Conservation (phyloP, 2,329 filamentous ascomycete species). For the Fusarium torulosum region DNA sequence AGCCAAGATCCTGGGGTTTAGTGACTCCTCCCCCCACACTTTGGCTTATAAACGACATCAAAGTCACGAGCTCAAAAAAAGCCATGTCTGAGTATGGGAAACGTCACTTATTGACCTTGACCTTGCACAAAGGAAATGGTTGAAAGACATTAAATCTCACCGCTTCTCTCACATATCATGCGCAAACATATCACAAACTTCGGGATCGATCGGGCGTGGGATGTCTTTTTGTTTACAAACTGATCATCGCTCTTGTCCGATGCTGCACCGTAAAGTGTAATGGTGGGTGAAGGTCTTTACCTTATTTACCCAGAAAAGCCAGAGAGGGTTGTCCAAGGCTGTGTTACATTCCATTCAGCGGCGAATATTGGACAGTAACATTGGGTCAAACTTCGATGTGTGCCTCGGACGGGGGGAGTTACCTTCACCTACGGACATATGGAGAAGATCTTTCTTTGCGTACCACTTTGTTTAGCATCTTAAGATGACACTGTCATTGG, state of each 20-base stretch:
- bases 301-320: slow-evolving; percentile 23
- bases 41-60: slow-evolving; percentile 7
- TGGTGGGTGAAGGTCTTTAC: slow-evolving; percentile 36
- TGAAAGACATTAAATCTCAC: slow-evolving; percentile 20
- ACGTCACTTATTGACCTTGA: not conserved
- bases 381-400: slow-evolving; percentile 10
- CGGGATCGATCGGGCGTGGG: slow-evolving; percentile 18
- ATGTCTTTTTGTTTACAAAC: slow-evolving; percentile 1
- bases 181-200: not conserved
- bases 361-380: slow-evolving; percentile 9
- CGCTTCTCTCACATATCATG: slow-evolving; percentile 28
- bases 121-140: not conserved
- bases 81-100: slow-evolving; percentile 16
- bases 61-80: slow-evolving; percentile 23
- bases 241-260: slow-evolving; percentile 31
- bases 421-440: slow-evolving; percentile 14
- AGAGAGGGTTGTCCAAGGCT: slow-evolving; percentile 8
- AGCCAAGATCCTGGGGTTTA: slow-evolving; percentile 30
- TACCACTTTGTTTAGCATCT: not conserved
- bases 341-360: slow-evolving; percentile 33
- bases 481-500: too few relatives aligned
- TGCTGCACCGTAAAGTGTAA: not conserved
- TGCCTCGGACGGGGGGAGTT: slow-evolving; percentile 22
- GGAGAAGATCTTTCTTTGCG: not conserved
- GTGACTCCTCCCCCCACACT: slow-evolving; percentile 37